Conservation (phyloP, 1,284 basidiomycete genomes). For the Hypsizygus ulmarius region DNA sequence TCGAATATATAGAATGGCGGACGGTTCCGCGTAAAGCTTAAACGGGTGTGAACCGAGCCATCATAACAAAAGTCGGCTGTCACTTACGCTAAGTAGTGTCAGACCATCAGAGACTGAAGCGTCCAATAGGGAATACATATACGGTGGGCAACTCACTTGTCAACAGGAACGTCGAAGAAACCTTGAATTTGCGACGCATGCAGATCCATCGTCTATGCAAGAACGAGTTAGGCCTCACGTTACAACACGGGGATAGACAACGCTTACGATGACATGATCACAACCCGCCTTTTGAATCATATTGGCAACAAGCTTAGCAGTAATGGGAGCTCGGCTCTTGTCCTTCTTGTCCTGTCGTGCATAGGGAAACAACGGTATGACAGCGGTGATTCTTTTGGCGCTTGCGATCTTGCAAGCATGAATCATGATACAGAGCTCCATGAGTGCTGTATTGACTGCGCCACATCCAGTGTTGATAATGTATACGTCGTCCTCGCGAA, state of each 20-base stretch:
- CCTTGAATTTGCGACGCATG: slow-evolving; percentile 99
- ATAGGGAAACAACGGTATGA: slow-evolving; percentile 94
- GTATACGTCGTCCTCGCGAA: slow-evolving; percentile 98
- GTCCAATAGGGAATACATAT: neutral
- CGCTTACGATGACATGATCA: slow-evolving; percentile 95
- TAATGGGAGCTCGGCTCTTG: slow-evolving; percentile 98
- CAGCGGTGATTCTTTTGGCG: slow-evolving; percentile 94
- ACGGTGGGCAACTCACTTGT: slow-evolving; percentile 75
- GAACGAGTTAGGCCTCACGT: slow-evolving; percentile 3
- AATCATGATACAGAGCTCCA: slow-evolving; percentile 99
- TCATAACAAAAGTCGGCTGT: slow-evolving; percentile 37
- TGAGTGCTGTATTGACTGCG: slow-evolving; percentile 84
- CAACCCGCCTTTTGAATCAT: slow-evolving; percentile 98
- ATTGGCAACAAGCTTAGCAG: slow-evolving; percentile 98
- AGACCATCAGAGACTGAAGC: slow-evolving; percentile 5
- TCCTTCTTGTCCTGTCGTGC: slow-evolving; percentile 99
- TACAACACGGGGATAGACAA: slow-evolving; percentile 11
- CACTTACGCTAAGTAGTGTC: slow-evolving; percentile 22
- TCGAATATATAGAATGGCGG: slow-evolving; percentile 93
- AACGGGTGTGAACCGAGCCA: slow-evolving; percentile 6
- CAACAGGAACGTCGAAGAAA: slow-evolving; percentile 99
- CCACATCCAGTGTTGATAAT: slow-evolving; percentile 96
- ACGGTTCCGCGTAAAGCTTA: slow-evolving; percentile 96
- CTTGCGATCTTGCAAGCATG: slow-evolving; percentile 99
- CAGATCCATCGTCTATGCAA: slow-evolving; percentile 89